Evolutionary conservation across 2,329 filamentous ascomycete genomes (phyloP), one percentile per base, ranked within the genome.

Genomic region (Arthrobotrys sphaeroides): DNA sequence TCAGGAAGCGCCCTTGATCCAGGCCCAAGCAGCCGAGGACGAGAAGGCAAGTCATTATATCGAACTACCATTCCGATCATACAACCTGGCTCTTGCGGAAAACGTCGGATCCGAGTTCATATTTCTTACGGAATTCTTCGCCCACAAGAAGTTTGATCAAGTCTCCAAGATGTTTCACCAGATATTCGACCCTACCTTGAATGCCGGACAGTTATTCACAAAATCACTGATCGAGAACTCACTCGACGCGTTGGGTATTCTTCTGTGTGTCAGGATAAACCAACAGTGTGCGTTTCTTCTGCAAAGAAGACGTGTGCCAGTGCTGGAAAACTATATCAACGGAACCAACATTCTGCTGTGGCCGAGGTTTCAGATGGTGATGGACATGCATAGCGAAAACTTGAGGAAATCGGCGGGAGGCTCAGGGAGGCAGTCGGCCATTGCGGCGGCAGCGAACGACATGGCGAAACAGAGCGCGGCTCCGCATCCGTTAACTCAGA

Each of bases 101-200:
- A 99, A 99, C 79, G 91, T 93, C 0, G 94, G 91, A 1, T 91
- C 94, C 33, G 96, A 99, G 82, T 99, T 98, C 83, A 93, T 92
- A 1, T 98, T 99, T 81, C 86, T 98, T 67, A 91, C 92, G 0
- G 88, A 91, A 13, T 97, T 97, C 84, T 98, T 99, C 84, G 88
- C 90, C 5, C 90, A 93, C 0, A 86, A 91, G 9, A 90, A 90
- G 6, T 92, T 91, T 80, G 86, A 92, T 13, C 86, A 90, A 65
- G 91, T 97, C 55, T 92, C 92, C 20, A 90, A 90, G 55, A 92
- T 92, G 79, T 97, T 97, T 81, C 86, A 88, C 76, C 91, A 94
- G 79, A 93, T 97, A 64, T 97, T 98, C 80, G 91, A 94, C 74
- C 91, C 93, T 0, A 94, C 94, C 0, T 94, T 99, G 80, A 85